A percentile compares a stretch with the other conserved stretches of the same genome.
Evolutionary conservation across 371 early-diverging fungal species (phyloP).

Genomic region (Mucor plumbeus): DNA sequence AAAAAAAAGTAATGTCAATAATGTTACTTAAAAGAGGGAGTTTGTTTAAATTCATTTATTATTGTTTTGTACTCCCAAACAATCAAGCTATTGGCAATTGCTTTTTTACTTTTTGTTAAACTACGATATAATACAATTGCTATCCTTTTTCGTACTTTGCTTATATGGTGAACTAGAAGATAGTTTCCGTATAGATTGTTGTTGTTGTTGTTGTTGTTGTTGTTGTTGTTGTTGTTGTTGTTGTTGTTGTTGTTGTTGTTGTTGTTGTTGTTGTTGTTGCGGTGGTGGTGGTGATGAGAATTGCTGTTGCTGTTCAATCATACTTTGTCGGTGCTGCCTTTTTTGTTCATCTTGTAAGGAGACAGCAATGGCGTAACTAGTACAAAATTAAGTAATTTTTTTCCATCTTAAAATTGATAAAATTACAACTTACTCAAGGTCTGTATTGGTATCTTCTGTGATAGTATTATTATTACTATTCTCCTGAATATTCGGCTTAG

Average conservation of each 20-base stretch:
- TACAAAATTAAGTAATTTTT: not conserved
- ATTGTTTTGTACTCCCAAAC: not conserved
- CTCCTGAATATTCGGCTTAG: slow-evolving; percentile 35
- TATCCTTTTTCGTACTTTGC: not conserved
- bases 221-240: slow-evolving; percentile 7
- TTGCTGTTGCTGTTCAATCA: not conserved
- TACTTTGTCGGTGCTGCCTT: not conserved
- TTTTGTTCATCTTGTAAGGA: slow-evolving; percentile 21
- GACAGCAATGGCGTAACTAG: slow-evolving; percentile 26
- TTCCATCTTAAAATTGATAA: not conserved
- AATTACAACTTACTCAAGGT: slow-evolving; percentile 37
- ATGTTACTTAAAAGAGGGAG: no score
- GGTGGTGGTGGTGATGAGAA: not conserved
- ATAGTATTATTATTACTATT: slow-evolving; percentile 15
- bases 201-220: not conserved
- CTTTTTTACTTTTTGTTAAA: not conserved
- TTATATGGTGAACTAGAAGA: not conserved
- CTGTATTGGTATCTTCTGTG: slow-evolving; percentile 35
- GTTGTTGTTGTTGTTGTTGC: no score
- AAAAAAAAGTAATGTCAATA: no score
- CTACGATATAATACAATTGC: slow-evolving; percentile 10
- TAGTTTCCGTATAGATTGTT: not conserved
- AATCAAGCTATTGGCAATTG: not conserved
- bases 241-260: not conserved
- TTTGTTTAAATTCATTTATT: not conserved